Base-by-base conservation (phyloP, 345 rosid genomes). In the Eucalyptus regnans region DNA sequence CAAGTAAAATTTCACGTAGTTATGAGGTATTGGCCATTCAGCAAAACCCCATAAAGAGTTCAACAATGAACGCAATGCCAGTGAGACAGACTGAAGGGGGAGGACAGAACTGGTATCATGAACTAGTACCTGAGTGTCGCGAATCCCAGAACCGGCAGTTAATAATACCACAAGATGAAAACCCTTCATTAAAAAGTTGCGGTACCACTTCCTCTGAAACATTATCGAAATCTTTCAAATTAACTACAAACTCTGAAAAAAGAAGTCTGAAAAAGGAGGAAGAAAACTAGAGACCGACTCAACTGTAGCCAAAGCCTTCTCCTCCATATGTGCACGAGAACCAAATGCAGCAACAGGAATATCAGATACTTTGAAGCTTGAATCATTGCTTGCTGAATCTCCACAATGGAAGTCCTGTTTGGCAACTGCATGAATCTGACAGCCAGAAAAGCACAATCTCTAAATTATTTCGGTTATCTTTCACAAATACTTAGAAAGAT, bases 241-340 rank as follows among this genome's bases (percentile, higher is more conserved):
- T 48, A 88, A 87, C 88, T 52, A 86, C 90, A 88, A 87, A 14
- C 29, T 56, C 20, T 88, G 85, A 48, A n/a, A 17, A 87, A 86
- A 58, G 33, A 76, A 81, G 23, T 84, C 56, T 33, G 56, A 50
- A 33, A n/a, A 33, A 87, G 87, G 20, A 86, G 27, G 81, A 25
- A 23, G 56, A 87, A 85, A 89, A 17, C 68, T 33, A 37, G 50
- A 88, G 83, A 64, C 85, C 88, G 83, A 95, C 97, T 93, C 89
- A 95, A 98, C 99, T 88, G 99, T 90, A 88, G 99, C 97, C 90
- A 98, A 92, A 91, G 99, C 99, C 92, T 96, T 96, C 93, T 95
- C 97, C 93, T 98, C 99, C 12, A 98, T 96, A 93, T 98, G 99
- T 90, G 99, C 99, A 91, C 99, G 99, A 89, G 99, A 98, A 90